phyloP scores from a whole-genome alignment of 768 basidiomycete genomes.

The Paxillus ammoniavirescens region DNA sequence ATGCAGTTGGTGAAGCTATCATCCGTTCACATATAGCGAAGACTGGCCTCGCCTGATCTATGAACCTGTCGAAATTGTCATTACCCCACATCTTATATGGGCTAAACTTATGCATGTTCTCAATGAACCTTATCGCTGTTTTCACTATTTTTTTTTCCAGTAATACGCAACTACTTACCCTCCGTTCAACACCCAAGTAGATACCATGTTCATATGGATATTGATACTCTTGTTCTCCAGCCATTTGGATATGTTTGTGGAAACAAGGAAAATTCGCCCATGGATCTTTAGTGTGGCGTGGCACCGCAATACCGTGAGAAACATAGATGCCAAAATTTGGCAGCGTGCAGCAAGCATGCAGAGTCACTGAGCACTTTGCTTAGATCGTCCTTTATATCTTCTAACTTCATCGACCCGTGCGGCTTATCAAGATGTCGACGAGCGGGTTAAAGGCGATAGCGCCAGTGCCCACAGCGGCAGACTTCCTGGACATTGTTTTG shows the following conservation, averaged over 20 bases:
- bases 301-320: background rate
- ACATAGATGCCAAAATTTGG: slow-evolving; percentile 11
- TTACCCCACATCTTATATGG: slow-evolving; percentile 4
- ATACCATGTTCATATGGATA: slow-evolving; percentile 26
- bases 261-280: background rate
- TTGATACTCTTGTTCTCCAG: slow-evolving; percentile 17
- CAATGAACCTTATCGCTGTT: slow-evolving; percentile 12
- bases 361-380: background rate
- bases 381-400: slow-evolving; percentile 9
- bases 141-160: slow-evolving; percentile 12
- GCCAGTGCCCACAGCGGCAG: slow-evolving; percentile 94
- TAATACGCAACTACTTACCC: slow-evolving; percentile 27
- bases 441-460: slow-evolving; percentile 95
- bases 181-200: slow-evolving; percentile 6
- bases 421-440: slow-evolving; percentile 56
- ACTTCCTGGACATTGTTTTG: slow-evolving; percentile 92
- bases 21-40: slow-evolving; percentile 63
- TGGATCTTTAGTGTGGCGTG: no score
- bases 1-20: slow-evolving; percentile 61
- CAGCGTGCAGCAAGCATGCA: background rate
- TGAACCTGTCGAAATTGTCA: slow-evolving; percentile 3
- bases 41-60: slow-evolving; percentile 39
- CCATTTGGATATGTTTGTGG: background rate
- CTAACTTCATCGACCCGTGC: slow-evolving; percentile 2
- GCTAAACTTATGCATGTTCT: slow-evolving; percentile 10